Percentiles rank a stretch among this genome's conserved stretches.
phyloP scores from a whole-genome alignment of 805 yeast species.

The Danielozyma ontarioensis region DNA sequence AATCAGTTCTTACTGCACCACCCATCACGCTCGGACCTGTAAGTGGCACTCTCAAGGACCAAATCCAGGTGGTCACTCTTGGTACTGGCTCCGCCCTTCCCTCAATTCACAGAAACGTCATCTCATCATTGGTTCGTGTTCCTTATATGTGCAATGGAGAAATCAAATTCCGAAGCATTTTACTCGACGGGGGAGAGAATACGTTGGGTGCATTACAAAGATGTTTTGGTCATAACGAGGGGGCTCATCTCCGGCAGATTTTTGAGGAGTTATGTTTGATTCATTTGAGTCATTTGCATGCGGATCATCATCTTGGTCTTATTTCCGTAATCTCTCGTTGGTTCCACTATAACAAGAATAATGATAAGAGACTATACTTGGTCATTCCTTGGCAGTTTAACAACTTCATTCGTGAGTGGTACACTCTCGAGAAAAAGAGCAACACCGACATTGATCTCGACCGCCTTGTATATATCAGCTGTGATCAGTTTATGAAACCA shows the following conservation, averaged over 20 bases:
- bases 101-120: constrained; percentile 76
- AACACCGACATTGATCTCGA: constrained; percentile 24
- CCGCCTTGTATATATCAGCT: constrained; percentile 49
- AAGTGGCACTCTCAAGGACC: constrained; percentile 31
- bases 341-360: constrained; percentile 39
- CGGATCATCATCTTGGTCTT: constrained; percentile 93
- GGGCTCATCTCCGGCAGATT: constrained; percentile 29
- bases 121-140: constrained; percentile 69
- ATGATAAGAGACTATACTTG: constrained; percentile 42
- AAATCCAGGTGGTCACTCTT: constrained; percentile 65
- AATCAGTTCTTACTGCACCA: constrained; percentile 11
- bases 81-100: constrained; percentile 97
- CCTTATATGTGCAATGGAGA: constrained; percentile 38
- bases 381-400: constrained; percentile 74
- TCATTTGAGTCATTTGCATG: constrained; percentile 87
- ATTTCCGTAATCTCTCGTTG: constrained; percentile 66
- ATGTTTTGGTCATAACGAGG: constrained; percentile 46
- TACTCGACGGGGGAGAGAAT: constrained; percentile 95
- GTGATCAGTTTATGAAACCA: constrained; percentile 48
- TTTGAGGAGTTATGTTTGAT: constrained; percentile 61
- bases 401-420: constrained; percentile 67
- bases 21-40: constrained; percentile 15
- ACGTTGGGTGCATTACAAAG: constrained; percentile 71
- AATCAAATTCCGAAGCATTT: constrained; percentile 36
- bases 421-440: constrained; percentile 36